phyloP scores from a whole-genome alignment of 345 rosid genomes.

The Hirschfeldia incana region DNA sequence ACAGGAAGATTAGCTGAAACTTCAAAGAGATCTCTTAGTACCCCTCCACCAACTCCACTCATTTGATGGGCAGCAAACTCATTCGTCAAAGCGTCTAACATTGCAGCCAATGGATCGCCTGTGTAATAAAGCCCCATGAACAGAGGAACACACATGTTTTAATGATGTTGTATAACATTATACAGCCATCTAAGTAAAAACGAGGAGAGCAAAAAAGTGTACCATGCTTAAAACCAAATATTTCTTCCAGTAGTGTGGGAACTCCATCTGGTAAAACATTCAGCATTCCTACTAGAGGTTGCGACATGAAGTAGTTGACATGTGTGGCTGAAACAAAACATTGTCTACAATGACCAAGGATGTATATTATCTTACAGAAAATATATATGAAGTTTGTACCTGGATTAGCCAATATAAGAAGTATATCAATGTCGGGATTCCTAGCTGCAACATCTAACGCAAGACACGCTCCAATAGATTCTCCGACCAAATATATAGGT shows the following conservation, averaged over 20 bases:
- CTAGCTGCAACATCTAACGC: slow-evolving; percentile 33
- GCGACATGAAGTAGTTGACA: slow-evolving; percentile 44
- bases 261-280: slow-evolving; percentile 44
- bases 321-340: slow-evolving; percentile 47
- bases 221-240: slow-evolving; percentile 38
- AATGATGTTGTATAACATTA: not conserved
- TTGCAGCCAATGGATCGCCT: slow-evolving; percentile 45
- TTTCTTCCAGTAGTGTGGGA: slow-evolving; percentile 39
- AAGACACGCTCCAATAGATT: slow-evolving; percentile 61
- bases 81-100: slow-evolving; percentile 40
- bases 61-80: slow-evolving; percentile 34
- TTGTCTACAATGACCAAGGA: not conserved
- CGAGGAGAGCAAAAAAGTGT: no score
- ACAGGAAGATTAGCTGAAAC: slow-evolving; percentile 43
- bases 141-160: not conserved
- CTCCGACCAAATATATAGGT: slow-evolving; percentile 66
- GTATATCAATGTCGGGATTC: slow-evolving; percentile 52
- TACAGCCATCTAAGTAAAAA: no score
- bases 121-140: not conserved
- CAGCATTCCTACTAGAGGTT: slow-evolving; percentile 43
- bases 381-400: slow-evolving; percentile 43
- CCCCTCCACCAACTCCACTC: slow-evolving; percentile 28
- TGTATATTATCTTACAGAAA: no score
- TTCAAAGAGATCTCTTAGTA: slow-evolving; percentile 37
- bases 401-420: slow-evolving; percentile 57